phyloP scores from a whole-genome alignment of 73 alveolate species.

The Tetrahymena malaccensis region DNA sequence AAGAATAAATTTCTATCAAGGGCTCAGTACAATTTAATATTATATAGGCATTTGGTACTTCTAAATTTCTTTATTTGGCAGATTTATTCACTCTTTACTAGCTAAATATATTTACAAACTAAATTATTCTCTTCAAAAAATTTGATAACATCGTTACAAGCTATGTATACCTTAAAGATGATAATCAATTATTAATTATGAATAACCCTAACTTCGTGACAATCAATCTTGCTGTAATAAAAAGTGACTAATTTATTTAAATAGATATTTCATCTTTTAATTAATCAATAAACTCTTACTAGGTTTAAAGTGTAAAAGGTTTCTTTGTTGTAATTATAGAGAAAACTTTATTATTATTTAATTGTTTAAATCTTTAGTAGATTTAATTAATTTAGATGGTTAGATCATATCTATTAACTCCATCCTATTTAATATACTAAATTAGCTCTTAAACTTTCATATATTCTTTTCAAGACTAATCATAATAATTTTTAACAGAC shows the following conservation, averaged over 20 bases:
- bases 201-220: neutral
- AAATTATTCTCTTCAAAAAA: no score
- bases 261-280: neutral
- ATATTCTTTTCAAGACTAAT: neutral
- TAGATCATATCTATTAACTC: neutral
- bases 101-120: neutral
- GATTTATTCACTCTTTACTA: neutral
- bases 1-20: neutral
- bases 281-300: no score
- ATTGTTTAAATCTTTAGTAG: neutral
- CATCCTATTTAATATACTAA: neutral
- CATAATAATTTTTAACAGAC: neutral
- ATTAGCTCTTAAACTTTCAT: neutral
- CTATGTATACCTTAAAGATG: neutral
- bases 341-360: no score
- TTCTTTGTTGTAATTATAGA: no score
- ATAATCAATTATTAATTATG: no score
- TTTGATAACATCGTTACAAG: neutral
- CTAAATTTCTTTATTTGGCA: neutral
- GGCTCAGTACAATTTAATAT: neutral
- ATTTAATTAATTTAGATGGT: neutral
- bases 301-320: neutral
- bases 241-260: neutral
- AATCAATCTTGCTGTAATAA: neutral
- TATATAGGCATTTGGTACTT: neutral